Percentiles rank a stretch among this genome's conserved stretches.
Evolutionary conservation across 2,329 filamentous ascomycete species (phyloP).

Genomic region (Penicillium sp.): DNA sequence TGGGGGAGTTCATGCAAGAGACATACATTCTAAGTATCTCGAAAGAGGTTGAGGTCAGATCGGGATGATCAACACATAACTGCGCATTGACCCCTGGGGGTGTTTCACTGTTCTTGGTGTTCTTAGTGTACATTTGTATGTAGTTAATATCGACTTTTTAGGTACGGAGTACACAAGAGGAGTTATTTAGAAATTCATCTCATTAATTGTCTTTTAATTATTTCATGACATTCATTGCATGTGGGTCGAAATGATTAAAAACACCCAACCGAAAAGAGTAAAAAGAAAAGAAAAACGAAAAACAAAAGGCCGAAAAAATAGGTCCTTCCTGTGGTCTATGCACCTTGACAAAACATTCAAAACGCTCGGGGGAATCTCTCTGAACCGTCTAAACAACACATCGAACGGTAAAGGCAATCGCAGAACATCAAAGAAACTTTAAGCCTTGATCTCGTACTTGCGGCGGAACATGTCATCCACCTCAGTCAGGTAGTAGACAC

Average conservation of each 20-base stretch:
- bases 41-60: not conserved
- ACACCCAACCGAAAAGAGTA: slow-evolving; percentile 14
- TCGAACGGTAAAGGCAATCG: slow-evolving; percentile 29
- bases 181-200: slow-evolving; percentile 8
- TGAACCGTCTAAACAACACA: slow-evolving; percentile 35
- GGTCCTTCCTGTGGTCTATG: slow-evolving; percentile 26
- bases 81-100: slow-evolving; percentile 4
- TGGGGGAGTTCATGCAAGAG: slow-evolving; percentile 1
- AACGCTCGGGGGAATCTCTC: slow-evolving; percentile 39
- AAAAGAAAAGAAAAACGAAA: slow-evolving; percentile 10
- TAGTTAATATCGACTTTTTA: not conserved
- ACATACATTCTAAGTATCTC: not conserved
- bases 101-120: not conserved
- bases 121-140: not conserved
- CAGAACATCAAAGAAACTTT: slow-evolving; percentile 29
- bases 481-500: slow-evolving; percentile 75
- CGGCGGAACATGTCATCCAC: slow-evolving; percentile 86
- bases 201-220: slow-evolving; percentile 17
- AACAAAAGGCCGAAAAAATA: slow-evolving; percentile 1
- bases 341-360: slow-evolving; percentile 24
- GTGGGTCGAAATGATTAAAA: slow-evolving; percentile 11
- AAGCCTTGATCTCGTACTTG: slow-evolving; percentile 73
- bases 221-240: slow-evolving; percentile 24
- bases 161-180: no score
- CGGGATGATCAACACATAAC: not conserved